phyloP scores from a whole-genome alignment of 2,329 filamentous ascomycete genomes.

The Penicillium nordicum region DNA sequence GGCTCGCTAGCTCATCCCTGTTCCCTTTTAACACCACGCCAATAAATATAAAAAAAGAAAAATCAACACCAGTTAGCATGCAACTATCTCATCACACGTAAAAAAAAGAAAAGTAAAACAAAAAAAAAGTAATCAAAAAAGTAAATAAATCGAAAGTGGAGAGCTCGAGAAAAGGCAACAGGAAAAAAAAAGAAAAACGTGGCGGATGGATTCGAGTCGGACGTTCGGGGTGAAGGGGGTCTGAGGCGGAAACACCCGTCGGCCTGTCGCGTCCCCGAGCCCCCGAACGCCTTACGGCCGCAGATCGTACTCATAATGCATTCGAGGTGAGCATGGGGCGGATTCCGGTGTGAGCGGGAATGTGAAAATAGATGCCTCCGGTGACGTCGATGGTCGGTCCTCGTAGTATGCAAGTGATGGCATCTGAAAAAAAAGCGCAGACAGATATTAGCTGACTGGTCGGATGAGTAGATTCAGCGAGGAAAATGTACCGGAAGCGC shows the following conservation, averaged over 20 bases:
- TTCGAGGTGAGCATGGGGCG: constrained; percentile 40
- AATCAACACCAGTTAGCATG: constrained; percentile 9
- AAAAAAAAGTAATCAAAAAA: background rate
- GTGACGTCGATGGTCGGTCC: constrained; percentile 42
- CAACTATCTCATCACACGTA: constrained; percentile 12
- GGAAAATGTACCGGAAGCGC: constrained; percentile 45
- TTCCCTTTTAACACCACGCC: constrained; percentile 7
- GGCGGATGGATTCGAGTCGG: background rate
- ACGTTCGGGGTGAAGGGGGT: background rate
- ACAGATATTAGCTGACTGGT: constrained; percentile 27
- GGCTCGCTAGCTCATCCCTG: constrained; percentile 3
- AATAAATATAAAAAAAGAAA: background rate
- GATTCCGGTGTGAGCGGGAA: constrained; percentile 45
- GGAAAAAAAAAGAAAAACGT: background rate
- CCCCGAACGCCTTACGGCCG: constrained; percentile 9
- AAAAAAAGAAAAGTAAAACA: no score
- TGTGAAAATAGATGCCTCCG: constrained; percentile 36
- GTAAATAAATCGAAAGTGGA: background rate
- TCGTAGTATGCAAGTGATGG: constrained; percentile 34
- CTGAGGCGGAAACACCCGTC: constrained; percentile 10
- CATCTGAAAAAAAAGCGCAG: constrained; percentile 20
- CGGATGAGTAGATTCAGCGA: constrained; percentile 29
- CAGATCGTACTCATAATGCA: constrained; percentile 26
- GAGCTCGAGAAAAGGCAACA: background rate
- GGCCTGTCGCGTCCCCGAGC: background rate